These are phyloP conservation scores for Wickerhamomyces chambardii DNA, from an alignment of 805 yeast genomes.

Conservation along the genomic window DNA sequence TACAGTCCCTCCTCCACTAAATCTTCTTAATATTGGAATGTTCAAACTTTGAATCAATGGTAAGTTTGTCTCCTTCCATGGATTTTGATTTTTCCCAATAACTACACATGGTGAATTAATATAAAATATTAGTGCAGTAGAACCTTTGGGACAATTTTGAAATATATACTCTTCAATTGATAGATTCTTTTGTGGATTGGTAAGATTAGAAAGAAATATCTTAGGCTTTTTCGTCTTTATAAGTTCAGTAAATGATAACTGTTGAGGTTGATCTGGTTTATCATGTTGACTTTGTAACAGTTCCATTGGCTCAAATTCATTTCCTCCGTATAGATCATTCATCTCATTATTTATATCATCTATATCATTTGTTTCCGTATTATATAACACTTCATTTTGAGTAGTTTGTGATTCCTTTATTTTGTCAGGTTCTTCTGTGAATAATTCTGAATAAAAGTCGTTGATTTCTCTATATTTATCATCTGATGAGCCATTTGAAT, in stretches of 20 bases:
- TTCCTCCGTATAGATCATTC: slow-evolving; percentile 17
- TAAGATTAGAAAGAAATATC: slow-evolving; percentile 46
- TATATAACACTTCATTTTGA: too few species aligned
- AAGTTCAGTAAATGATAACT: slow-evolving; percentile 1
- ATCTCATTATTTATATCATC: slow-evolving; percentile 25
- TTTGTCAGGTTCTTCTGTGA: slow-evolving; percentile 14
- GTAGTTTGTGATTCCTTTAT: too few species aligned
- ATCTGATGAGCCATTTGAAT: slow-evolving; percentile 6
- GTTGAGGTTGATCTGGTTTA: background rate
- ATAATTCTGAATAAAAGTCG: slow-evolving; percentile 24
- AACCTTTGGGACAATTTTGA: slow-evolving; percentile 42
- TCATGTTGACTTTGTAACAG: background rate
- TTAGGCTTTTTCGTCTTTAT: slow-evolving; percentile 30
- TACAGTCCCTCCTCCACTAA: slow-evolving; percentile 95
- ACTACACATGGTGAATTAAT: slow-evolving; percentile 82
- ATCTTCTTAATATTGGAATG: slow-evolving; percentile 67
- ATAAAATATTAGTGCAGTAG: slow-evolving; percentile 61
- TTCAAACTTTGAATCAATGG: slow-evolving; percentile 36
- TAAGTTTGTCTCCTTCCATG: slow-evolving; percentile 79
- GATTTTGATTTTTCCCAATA: slow-evolving; percentile 92
- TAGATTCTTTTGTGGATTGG: slow-evolving; percentile 66
- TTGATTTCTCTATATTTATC: slow-evolving; percentile 22
- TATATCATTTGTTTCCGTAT: too few species aligned
- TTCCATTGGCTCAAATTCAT: background rate
- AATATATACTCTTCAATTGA: slow-evolving; percentile 80